A percentile compares a stretch with the other conserved stretches of the same genome.
These are phyloP conservation scores for Epicoccum nigrum DNA, from an alignment of 2,329 filamentous ascomycete species.

Conservation along the genomic window DNA sequence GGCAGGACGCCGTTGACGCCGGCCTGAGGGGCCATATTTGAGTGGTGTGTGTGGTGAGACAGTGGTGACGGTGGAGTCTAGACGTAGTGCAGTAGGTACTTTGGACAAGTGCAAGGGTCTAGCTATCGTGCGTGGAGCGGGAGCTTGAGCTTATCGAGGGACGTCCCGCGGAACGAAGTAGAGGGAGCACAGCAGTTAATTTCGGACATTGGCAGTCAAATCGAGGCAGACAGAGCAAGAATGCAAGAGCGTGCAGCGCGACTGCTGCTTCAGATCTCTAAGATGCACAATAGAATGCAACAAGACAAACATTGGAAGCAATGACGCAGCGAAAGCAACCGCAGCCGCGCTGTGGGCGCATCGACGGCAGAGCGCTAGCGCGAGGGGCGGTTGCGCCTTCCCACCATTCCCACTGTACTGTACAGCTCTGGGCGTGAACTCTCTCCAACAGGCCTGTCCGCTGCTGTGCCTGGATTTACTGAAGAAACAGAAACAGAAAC, in stretches of 20 bases:
- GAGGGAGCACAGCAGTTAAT: too few relatives aligned
- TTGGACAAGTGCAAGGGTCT: not conserved
- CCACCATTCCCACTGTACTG: too few relatives aligned
- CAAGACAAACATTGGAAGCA: too few relatives aligned
- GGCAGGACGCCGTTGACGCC: slow-evolving; percentile 49
- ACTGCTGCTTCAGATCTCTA: slow-evolving; percentile 1
- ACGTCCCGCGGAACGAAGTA: slow-evolving; percentile 2
- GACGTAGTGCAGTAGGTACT: not conserved
- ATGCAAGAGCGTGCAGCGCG: not conserved
- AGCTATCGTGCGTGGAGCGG: not conserved
- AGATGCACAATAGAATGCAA: too few relatives aligned
- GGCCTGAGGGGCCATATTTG: slow-evolving; percentile 38
- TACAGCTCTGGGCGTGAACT: not conserved
- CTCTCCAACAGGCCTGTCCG: slow-evolving; percentile 6
- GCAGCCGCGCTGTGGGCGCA: not conserved
- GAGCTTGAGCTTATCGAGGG: slow-evolving; percentile 2
- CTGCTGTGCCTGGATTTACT: slow-evolving; percentile 1
- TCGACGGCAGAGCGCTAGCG: slow-evolving; percentile 20
- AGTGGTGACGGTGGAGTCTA: slow-evolving; percentile 1
- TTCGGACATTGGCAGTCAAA: too few relatives aligned
- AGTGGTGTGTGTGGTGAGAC: not conserved
- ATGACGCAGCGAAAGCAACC: slow-evolving; percentile 21
- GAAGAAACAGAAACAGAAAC: not conserved
- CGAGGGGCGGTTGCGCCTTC: slow-evolving; percentile 20
- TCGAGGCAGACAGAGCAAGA: not conserved